These are phyloP conservation scores for Saccharomyces hybrid DNA, from an alignment of 1,139 yeast genomes.

Conservation along the genomic window DNA sequence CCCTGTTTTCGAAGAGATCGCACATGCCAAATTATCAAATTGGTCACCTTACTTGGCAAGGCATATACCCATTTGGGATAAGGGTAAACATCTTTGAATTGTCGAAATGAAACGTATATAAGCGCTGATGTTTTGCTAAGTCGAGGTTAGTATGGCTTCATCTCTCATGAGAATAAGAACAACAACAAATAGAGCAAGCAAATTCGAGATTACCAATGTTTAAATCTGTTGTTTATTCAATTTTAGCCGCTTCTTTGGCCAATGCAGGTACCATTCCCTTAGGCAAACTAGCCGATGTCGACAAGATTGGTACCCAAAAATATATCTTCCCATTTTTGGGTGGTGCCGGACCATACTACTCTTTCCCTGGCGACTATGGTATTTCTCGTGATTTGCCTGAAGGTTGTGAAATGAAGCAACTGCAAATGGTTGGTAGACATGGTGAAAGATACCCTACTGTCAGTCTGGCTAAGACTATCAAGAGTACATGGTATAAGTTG, in stretches of 20 bases:
- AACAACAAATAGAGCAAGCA: background rate
- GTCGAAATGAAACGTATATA: background rate
- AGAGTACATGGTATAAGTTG: conserved; percentile 21
- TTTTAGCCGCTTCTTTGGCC: background rate
- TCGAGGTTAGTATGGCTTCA: background rate
- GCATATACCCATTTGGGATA: background rate
- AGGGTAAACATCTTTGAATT: background rate
- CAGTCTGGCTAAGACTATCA: conserved; percentile 27
- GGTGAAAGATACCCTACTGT: conserved; percentile 62
- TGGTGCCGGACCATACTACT: conserved; percentile 20
- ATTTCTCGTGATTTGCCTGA: conserved; percentile 16
- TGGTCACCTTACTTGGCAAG: background rate
- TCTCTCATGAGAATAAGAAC: background rate
- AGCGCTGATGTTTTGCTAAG: background rate
- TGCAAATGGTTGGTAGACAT: conserved; percentile 56
- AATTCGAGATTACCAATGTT: background rate
- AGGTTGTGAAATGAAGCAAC: conserved; percentile 55
- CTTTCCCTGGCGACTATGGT: conserved; percentile 15
- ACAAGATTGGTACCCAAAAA: conserved; percentile 15
- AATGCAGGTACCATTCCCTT: background rate
- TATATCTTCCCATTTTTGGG: conserved; percentile 14
- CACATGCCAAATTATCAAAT: background rate
- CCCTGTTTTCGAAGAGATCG: background rate
- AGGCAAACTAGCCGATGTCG: conserved; percentile 3
- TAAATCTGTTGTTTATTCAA: background rate